These are phyloP conservation scores for Puccinia coronata DNA, from an alignment of 1,284 basidiomycete species.

Conservation along the genomic window DNA sequence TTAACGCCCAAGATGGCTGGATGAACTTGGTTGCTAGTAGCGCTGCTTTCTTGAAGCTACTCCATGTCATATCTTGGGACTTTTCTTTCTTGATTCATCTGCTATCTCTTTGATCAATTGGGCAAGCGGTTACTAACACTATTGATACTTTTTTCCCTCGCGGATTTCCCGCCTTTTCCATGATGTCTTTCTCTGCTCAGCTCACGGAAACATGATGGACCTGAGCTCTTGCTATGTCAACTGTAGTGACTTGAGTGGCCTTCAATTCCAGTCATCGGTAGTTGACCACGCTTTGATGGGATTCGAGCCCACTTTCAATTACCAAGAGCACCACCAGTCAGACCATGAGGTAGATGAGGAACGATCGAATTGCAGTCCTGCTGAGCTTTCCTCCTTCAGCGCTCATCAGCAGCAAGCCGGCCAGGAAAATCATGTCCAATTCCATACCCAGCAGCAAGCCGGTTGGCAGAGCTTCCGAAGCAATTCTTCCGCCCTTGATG, in stretches of 20 bases:
- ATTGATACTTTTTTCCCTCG: background rate
- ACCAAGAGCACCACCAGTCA: constrained; percentile 31
- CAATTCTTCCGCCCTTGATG: constrained; percentile 21
- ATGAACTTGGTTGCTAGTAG: background rate
- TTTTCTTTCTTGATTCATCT: background rate
- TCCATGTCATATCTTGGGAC: background rate
- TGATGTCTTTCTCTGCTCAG: background rate
- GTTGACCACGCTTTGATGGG: constrained; percentile 35
- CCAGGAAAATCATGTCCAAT: constrained; percentile 21
- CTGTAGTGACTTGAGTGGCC: constrained; percentile 18
- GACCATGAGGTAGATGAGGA: constrained; percentile 38
- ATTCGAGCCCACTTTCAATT: constrained; percentile 28
- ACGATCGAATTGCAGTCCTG: constrained; percentile 20
- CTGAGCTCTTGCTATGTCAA: constrained; percentile 24
- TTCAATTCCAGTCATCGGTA: constrained; percentile 36
- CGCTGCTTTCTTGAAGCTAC: background rate
- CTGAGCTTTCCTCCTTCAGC: constrained; percentile 31
- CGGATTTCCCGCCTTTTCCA: background rate
- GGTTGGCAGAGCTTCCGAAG: constrained; percentile 31
- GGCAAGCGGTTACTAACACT: background rate
- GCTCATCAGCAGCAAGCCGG: constrained; percentile 28
- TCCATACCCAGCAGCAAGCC: constrained; percentile 18
- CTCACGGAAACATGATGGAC: constrained; percentile 21
- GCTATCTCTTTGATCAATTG: background rate
- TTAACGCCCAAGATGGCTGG: background rate